Evolutionary conservation across 768 basidiomycete species (phyloP), one percentile per base, ranked within the genome.

Genomic region (Calocera cornea): DNA sequence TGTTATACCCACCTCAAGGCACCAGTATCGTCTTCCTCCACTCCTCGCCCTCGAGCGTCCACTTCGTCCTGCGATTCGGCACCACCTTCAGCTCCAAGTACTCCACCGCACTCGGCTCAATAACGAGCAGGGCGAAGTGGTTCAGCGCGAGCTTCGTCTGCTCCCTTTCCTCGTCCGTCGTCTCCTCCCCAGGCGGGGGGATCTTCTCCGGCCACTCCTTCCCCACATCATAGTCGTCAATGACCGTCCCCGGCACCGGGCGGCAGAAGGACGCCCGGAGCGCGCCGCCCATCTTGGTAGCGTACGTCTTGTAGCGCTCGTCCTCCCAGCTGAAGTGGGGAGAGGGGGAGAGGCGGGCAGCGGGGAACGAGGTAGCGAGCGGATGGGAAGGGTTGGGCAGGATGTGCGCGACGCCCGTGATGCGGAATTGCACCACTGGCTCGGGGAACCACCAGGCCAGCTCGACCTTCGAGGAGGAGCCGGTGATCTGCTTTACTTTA

Each of bases 191-290:
- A 69, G 73, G 63, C 64, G 71, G 72, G 24, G 83, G 82, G 31
- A 90, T 71, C 65, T 69, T 77, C 69, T 72, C 73, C 11, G 87
- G 89, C 87, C 89, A 89, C 70, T 76, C 78, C 69, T 83, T 81
- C 49, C 66, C 70, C 68, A 83, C 81, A 0, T 85, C 85, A 44
- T 82, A 80, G 29, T 81, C 81, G 14, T 73, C 65, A 44, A 90
- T 72, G 14, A 72, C 76, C 2, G 78, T 80, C 0, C 90, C 92
- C 0, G 90, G 88, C 0, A 79, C 73, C 1, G 89, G 89, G 1
- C 86, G 79, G 69, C 83, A 85, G 86, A 89, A 94, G 44, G 79
- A 79, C 27, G 90, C 90, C 70, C 83, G 84, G 84, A 91, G 83
- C 60, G 79, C 76, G 1, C 78, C 80, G 49, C 81, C 82, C 80